Evolutionary conservation across 2,329 filamentous ascomycete species (phyloP), one percentile per base, ranked within the genome.

Genomic region (Aspergillus transmontanensis): DNA sequence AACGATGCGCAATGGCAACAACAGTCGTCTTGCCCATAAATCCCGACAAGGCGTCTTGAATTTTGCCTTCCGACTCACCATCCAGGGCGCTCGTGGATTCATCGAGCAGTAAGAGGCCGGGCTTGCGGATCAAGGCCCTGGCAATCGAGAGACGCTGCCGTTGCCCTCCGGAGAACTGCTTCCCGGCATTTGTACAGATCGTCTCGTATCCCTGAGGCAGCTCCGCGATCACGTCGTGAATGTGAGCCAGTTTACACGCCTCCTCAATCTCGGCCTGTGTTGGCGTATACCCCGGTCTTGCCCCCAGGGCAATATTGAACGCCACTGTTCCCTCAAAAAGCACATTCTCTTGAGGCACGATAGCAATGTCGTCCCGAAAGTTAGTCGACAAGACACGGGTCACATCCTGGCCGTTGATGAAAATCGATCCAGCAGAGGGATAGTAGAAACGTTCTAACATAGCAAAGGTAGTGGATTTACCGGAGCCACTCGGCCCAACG

Each of bases 401-500:
- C 19, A 84, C 79, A 60, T 85, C 80, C 11, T 30, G 78, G 0
- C 82, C 82, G 66, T 87, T 84, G 51, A 88, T 81, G 6, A 80
- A 68, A 32, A 88, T 81, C 0, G 73, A 72, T 0, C 86, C 86
- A 0, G 80, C 77, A 1, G 78, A 76, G 0, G 85, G 81, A 1
- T 70, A 74, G 71, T 87, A 88, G 65, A 88, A 83, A 4, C 85
- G 80, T 69, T 87, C 83, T 6, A 83, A 66, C 53, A 83, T 70
- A 2, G 85, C 82, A 69, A 90, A 82, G 46, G 88, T 86, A 21
- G 87, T 90, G 1, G 86, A 89, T 71, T 90, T 90, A 1, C 88
- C 88, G 1, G 87, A 85, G 2, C 88, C 89, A 0, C 86, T 88
- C 2, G 87, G 86, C 0, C 88, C 88, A 92, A 94, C 88, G 21